Percentiles rank a stretch among this genome's conserved stretches.
phyloP scores from a whole-genome alignment of 2,329 filamentous ascomycete genomes.

The Trichoderma sp. region DNA sequence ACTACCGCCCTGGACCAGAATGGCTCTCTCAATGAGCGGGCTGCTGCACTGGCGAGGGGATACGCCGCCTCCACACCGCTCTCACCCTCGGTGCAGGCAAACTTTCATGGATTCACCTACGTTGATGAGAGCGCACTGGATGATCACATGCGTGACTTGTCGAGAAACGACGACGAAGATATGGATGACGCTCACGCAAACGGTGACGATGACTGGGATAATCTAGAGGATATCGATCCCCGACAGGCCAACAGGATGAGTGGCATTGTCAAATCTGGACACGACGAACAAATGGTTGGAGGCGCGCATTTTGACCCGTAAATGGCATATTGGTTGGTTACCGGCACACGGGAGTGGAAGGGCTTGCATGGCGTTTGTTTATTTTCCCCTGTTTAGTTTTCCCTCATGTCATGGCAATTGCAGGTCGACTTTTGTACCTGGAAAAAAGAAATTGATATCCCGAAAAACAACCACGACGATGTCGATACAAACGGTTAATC shows the following conservation, averaged over 20 bases:
- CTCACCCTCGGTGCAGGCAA: constrained; percentile 93
- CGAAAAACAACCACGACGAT: constrained; percentile 22
- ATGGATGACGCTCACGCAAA: constrained; percentile 65
- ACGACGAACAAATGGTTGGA: constrained; percentile 66
- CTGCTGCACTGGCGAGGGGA: constrained; percentile 80
- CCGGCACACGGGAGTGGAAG: neutral
- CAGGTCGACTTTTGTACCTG: constrained; percentile 30
- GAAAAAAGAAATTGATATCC: constrained; percentile 32
- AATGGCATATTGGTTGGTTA: constrained; percentile 25
- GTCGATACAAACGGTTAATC: constrained; percentile 33
- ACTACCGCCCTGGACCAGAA: constrained; percentile 90
- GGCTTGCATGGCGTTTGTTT: constrained; percentile 17
- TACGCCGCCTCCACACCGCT: constrained; percentile 89
- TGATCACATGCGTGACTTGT: constrained; percentile 68
- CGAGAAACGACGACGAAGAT: constrained; percentile 54
- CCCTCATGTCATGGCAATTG: constrained; percentile 26
- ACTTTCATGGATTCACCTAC: constrained; percentile 98
- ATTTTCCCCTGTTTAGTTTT: constrained; percentile 28
- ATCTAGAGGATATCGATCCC: constrained; percentile 55
- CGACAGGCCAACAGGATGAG: constrained; percentile 62
- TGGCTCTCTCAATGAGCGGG: constrained; percentile 86
- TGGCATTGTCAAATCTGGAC: constrained; percentile 58
- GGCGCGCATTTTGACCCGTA: constrained; percentile 65
- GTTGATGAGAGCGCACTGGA: constrained; percentile 97
- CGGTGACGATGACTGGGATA: constrained; percentile 53